phyloP scores from a whole-genome alignment of 75 land plant genomes.

The Cupressus sempervirens region DNA sequence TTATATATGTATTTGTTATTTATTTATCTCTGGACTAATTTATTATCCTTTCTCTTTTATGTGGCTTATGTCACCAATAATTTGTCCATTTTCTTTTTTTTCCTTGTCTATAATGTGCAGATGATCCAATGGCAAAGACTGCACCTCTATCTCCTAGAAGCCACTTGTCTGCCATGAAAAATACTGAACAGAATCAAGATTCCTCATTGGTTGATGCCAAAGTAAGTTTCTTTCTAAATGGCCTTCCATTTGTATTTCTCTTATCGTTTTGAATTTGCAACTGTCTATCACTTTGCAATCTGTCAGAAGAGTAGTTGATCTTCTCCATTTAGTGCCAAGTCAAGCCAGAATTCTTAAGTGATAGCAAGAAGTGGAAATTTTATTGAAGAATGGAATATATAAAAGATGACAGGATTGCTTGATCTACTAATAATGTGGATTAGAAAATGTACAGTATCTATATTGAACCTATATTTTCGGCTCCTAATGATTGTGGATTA shows the following conservation, averaged over 20 bases:
- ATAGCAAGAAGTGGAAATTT: neutral
- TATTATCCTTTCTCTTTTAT: neutral
- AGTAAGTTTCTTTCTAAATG: neutral
- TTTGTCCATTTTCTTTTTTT: neutral
- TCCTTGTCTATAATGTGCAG: constrained; percentile 28
- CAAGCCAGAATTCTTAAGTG: neutral
- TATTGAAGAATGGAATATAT: neutral
- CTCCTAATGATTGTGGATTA: neutral
- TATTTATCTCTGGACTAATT: neutral
- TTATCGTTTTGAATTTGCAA: neutral
- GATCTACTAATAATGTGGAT: neutral
- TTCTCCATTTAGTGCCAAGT: neutral
- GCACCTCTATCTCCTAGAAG: constrained; percentile 24
- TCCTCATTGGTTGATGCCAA: constrained; percentile 10
- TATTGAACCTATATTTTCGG: neutral
- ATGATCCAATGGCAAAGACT: constrained; percentile 82
- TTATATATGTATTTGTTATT: neutral
- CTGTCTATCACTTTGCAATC: neutral
- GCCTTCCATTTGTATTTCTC: neutral
- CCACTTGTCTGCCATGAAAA: constrained; percentile 33
- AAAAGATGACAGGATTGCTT: neutral
- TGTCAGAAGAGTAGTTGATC: neutral
- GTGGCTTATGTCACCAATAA: neutral
- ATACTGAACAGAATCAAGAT: constrained; percentile 39
- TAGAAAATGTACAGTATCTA: neutral